phyloP scores from a whole-genome alignment of 2,329 filamentous ascomycete species.

The Phialophora verrucosa region DNA sequence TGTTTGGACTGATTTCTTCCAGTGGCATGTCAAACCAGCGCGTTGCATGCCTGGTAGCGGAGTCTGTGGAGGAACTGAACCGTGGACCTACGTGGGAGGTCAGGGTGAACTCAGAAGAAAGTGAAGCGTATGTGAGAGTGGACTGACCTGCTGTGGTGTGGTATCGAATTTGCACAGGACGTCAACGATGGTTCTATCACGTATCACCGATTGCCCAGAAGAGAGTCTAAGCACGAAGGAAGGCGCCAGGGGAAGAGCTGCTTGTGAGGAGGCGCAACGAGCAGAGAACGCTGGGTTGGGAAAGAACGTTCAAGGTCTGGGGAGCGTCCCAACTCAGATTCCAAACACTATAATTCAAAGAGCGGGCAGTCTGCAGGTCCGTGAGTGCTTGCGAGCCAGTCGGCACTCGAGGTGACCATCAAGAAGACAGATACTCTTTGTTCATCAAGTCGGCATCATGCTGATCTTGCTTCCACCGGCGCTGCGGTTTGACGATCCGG shows the following conservation, averaged over 20 bases:
- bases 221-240: not conserved
- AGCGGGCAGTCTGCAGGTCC: not conserved
- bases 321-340: not conserved
- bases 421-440: not conserved
- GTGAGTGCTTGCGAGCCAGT: not conserved
- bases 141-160: not conserved
- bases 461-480: slow-evolving; percentile 41
- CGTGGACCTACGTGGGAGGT: not conserved
- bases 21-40: slow-evolving; percentile 33
- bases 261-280: not conserved
- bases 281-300: not conserved
- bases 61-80: not conserved
- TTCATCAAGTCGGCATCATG: slow-evolving; percentile 47
- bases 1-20: slow-evolving; percentile 35
- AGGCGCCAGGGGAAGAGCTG: not conserved
- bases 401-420: not conserved
- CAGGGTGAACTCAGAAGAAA: slow-evolving; percentile 10
- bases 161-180: not conserved
- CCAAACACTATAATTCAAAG: not conserved
- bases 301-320: not conserved
- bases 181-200: not conserved
- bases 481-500: slow-evolving; percentile 5
- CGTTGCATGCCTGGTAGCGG: slow-evolving; percentile 14
- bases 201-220: not conserved
- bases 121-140: not conserved